A percentile compares a stretch with the other conserved stretches of the same genome.
phyloP scores from a whole-genome alignment of 805 yeast genomes.

The Kuraishia hungarica region DNA sequence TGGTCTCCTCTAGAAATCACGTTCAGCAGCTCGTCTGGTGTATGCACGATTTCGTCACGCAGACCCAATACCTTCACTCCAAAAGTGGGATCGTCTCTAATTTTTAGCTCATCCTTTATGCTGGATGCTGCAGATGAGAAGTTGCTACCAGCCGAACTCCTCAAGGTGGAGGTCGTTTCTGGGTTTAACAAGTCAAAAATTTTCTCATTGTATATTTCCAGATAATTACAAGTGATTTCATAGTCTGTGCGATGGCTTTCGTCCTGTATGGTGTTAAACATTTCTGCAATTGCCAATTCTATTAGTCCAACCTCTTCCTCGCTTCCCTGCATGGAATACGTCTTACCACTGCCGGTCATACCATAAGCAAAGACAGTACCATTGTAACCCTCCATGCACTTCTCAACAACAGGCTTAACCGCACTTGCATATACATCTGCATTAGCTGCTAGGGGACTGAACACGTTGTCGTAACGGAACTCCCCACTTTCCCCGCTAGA shows the following conservation, averaged over 20 bases:
- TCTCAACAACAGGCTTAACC: slow-evolving; percentile 45
- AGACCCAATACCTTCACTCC: slow-evolving; percentile 77
- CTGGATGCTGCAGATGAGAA: not conserved
- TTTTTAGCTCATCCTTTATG: slow-evolving; percentile 46
- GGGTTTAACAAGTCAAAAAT: slow-evolving; percentile 65
- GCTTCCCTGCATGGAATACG: slow-evolving; percentile 78
- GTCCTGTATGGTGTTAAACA: slow-evolving; percentile 30
- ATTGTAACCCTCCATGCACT: slow-evolving; percentile 66
- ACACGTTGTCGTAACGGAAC: slow-evolving; percentile 75
- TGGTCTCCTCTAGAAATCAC: slow-evolving; percentile 63
- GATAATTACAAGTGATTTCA: slow-evolving; percentile 56
- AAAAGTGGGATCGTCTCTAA: slow-evolving; percentile 64
- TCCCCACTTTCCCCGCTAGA: slow-evolving; percentile 48
- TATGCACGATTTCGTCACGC: slow-evolving; percentile 46
- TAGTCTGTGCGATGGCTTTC: slow-evolving; percentile 18
- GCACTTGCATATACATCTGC: slow-evolving; percentile 47
- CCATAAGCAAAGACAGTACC: slow-evolving; percentile 93
- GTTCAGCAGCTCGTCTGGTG: slow-evolving; percentile 51
- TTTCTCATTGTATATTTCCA: slow-evolving; percentile 84
- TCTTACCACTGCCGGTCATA: slow-evolving; percentile 91
- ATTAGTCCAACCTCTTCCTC: slow-evolving; percentile 61
- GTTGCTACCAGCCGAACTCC: slow-evolving; percentile 1
- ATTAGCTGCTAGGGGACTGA: slow-evolving; percentile 47
- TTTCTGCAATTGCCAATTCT: slow-evolving; percentile 51
- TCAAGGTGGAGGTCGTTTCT: slow-evolving; percentile 16